A percentile compares a stretch with the other conserved stretches of the same genome.
These are phyloP conservation scores for Phytophthora chlamydospora DNA, from an alignment of 352 stramenopile genomes.

Conservation along the genomic window DNA sequence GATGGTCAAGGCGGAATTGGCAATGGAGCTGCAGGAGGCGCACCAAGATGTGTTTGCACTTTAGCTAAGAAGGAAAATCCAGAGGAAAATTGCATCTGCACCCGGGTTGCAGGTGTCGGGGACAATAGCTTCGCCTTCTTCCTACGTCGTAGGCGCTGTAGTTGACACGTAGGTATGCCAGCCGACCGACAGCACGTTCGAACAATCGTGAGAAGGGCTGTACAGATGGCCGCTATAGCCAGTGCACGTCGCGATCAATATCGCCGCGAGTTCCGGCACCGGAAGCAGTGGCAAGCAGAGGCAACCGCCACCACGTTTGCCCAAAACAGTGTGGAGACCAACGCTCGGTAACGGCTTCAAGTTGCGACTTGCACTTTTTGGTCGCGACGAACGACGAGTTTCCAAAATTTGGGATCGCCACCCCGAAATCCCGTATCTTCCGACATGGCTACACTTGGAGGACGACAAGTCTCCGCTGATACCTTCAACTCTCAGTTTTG, in stretches of 20 bases:
- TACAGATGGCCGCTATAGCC: slow-evolving; percentile 1
- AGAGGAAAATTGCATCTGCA: too few species aligned
- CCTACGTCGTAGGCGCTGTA: too few species aligned
- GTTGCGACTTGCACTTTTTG: background rate
- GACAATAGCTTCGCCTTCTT: too few species aligned
- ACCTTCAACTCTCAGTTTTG: background rate
- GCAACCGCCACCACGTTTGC: slow-evolving; percentile 10
- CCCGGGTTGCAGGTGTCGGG: too few species aligned
- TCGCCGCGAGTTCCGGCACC: background rate
- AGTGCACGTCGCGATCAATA: background rate
- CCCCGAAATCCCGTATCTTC: slow-evolving; percentile 1
- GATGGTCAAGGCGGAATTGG: too few species aligned
- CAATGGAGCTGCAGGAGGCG: too few species aligned
- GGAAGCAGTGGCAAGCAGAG: slow-evolving; percentile 1
- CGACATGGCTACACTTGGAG: slow-evolving; percentile 23
- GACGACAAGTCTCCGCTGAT: slow-evolving; percentile 7
- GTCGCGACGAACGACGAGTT: slow-evolving; percentile 4
- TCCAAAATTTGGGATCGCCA: slow-evolving; percentile 2
- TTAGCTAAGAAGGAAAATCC: too few species aligned
- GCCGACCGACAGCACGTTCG: too few species aligned
- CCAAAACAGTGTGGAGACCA: too few species aligned
- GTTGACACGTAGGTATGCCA: too few species aligned
- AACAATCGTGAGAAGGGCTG: slow-evolving; percentile 2
- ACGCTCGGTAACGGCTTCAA: slow-evolving; percentile 3
- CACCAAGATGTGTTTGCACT: too few species aligned